Conservation (phyloP, 1,139 yeast species). For the Saccharomycopsis phalli region DNA sequence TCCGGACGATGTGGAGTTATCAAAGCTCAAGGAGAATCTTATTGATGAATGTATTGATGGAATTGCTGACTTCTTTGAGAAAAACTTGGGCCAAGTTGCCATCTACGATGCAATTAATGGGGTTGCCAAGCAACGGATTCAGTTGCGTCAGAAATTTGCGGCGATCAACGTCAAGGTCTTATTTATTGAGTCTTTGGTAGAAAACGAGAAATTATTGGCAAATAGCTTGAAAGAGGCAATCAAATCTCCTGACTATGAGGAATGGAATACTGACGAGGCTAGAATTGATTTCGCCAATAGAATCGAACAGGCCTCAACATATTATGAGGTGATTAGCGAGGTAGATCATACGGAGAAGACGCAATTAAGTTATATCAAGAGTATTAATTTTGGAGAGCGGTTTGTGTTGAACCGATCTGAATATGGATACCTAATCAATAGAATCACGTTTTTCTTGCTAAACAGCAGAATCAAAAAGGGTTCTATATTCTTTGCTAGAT, state of each 20-base stretch:
- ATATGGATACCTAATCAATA: slow-evolving; percentile 80
- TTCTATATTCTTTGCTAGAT: slow-evolving; percentile 79
- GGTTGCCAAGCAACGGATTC: slow-evolving; percentile 54
- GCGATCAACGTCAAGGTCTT: slow-evolving; percentile 61
- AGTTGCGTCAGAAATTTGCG: slow-evolving; percentile 45
- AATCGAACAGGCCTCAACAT: slow-evolving; percentile 42
- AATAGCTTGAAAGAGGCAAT: slow-evolving; percentile 81
- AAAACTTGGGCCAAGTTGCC: slow-evolving; percentile 84
- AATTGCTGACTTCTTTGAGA: slow-evolving; percentile 59
- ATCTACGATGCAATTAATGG: slow-evolving; percentile 95
- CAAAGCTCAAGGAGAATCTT: slow-evolving; percentile 48
- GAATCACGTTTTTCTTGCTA: slow-evolving; percentile 84
- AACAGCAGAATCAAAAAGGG: slow-evolving; percentile 80
- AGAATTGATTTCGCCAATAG: slow-evolving; percentile 50
- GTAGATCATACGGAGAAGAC: slow-evolving; percentile 37
- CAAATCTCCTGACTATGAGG: slow-evolving; percentile 78
- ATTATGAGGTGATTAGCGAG: slow-evolving; percentile 44
- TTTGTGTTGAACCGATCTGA: slow-evolving; percentile 73
- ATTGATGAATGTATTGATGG: slow-evolving; percentile 61
- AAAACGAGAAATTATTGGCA: slow-evolving; percentile 59
- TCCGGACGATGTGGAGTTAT: slow-evolving; percentile 48
- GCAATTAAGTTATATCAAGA: slow-evolving; percentile 63
- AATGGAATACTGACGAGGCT: slow-evolving; percentile 61
- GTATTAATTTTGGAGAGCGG: slow-evolving; percentile 85
- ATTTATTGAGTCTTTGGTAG: slow-evolving; percentile 82